Conservation (phyloP, 2,329 filamentous ascomycete genomes). For the Amauroascus verrucosus region DNA sequence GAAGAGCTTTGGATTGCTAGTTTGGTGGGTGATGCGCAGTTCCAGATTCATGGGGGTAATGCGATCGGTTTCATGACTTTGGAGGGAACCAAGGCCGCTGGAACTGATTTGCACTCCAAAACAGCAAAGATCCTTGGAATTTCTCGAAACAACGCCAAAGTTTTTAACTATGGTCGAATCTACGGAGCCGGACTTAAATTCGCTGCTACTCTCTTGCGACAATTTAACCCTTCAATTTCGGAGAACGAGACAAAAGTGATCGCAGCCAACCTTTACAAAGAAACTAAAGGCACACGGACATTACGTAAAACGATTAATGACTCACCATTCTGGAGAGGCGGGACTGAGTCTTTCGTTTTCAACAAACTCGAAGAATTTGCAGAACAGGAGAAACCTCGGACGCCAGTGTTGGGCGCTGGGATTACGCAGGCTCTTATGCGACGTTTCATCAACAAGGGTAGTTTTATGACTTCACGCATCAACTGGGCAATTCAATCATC, state of each 20-base stretch:
- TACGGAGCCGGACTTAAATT: conserved; percentile 97
- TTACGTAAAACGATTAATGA: conserved; percentile 61
- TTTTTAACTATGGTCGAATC: conserved; percentile 98
- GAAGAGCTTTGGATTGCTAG: conserved; percentile 98
- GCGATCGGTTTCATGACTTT: conserved; percentile 98
- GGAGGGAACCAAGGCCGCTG: conserved; percentile 86
- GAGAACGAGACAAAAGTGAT: conserved; percentile 68
- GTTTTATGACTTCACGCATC: conserved; percentile 90
- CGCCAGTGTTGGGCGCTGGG: conserved; percentile 83
- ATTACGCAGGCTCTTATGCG: conserved; percentile 93
- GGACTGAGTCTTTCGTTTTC: conserved; percentile 95
- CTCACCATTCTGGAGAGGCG: conserved; percentile 82
- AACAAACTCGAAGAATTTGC: conserved; percentile 97
- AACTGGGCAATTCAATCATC: conserved; percentile 99
- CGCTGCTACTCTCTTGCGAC: conserved; percentile 74
- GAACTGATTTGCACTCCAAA: conserved; percentile 87
- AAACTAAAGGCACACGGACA: conserved; percentile 84
- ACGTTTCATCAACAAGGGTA: conserved; percentile 75
- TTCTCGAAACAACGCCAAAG: conserved; percentile 86
- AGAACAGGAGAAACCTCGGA: conserved; percentile 81
- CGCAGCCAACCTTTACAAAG: conserved; percentile 70
- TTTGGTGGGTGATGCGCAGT: conserved; percentile 85
- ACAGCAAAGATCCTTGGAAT: conserved; percentile 89
- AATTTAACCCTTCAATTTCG: conserved; percentile 79
- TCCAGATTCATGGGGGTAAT: conserved; percentile 89